Evolutionary conservation across 2,329 filamentous ascomycete species (phyloP).

Genomic region (Pseudohalonectria lignicola): DNA sequence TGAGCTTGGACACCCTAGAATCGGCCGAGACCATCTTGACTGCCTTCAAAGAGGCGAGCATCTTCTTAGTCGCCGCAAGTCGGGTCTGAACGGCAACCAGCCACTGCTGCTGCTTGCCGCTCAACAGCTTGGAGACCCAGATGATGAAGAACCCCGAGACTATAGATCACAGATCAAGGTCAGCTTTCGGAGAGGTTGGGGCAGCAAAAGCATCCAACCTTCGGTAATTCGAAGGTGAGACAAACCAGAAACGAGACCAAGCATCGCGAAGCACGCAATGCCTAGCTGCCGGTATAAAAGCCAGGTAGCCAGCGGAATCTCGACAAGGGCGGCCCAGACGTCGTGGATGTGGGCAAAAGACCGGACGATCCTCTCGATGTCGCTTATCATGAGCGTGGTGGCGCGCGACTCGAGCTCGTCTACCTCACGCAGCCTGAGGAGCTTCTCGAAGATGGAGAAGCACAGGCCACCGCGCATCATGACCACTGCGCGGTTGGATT

Average conservation of each 20-base stretch:
- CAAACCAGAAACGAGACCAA: conserved; percentile 6
- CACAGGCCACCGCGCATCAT: conserved; percentile 18
- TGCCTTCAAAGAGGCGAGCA: conserved; percentile 36
- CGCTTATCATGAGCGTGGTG: conserved; percentile 20
- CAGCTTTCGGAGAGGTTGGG: too few relatives aligned
- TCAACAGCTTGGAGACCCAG: too few relatives aligned
- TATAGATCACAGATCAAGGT: too few relatives aligned
- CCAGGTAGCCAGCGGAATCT: conserved; percentile 9
- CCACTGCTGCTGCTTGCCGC: conserved; percentile 27
- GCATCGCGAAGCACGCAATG: conserved; percentile 8
- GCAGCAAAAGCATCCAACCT: too few relatives aligned
- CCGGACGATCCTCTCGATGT: conserved; percentile 16
- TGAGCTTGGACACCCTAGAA: not conserved
- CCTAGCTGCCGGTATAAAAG: conserved; percentile 10
- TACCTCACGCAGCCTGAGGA: conserved; percentile 7
- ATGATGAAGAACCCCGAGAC: too few relatives aligned
- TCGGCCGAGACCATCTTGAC: conserved; percentile 28
- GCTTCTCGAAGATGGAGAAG: conserved; percentile 19
- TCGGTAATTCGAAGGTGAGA: conserved; percentile 10
- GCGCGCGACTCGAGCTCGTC: conserved; percentile 7
- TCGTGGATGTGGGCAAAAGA: conserved; percentile 17
- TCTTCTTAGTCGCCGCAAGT: conserved; percentile 31
- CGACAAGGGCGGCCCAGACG: conserved; percentile 10
- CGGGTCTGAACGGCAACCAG: conserved; percentile 34
- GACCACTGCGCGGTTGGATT: conserved; percentile 18